Conservation (phyloP, 192 early-diverging fungal genomes). For the Haplosporangium gracile region DNA sequence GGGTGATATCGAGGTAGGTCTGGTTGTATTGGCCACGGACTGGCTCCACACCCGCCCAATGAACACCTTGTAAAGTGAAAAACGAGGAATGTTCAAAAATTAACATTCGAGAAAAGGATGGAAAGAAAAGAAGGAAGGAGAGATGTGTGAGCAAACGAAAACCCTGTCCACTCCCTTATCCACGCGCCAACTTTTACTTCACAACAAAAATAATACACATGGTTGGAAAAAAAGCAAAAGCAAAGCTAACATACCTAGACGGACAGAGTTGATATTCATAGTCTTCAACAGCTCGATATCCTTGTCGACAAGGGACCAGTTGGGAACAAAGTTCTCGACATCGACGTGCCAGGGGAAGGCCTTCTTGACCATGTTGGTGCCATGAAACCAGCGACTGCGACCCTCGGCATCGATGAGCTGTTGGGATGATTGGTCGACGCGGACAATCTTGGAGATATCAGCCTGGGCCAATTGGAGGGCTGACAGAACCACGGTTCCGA, state of each 20-base stretch:
- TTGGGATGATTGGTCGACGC: conserved; percentile 56
- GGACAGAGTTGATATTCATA: conserved; percentile 51
- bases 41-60: conserved; percentile 78
- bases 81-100: background rate
- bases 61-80: conserved; percentile 43
- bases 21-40: conserved; percentile 67
- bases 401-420: conserved; percentile 63
- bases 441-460: conserved; percentile 58
- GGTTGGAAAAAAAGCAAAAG: background rate
- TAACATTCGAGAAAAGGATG: background rate
- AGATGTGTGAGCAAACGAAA: background rate
- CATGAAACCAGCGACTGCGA: conserved; percentile 68
- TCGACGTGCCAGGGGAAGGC: conserved; percentile 60
- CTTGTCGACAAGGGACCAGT: conserved; percentile 59
- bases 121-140: background rate
- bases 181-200: background rate
- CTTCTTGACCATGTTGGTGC: conserved; percentile 73
- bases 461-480: conserved; percentile 15
- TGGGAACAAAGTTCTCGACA: conserved; percentile 58
- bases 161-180: background rate
- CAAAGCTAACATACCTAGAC: conserved; percentile 30
- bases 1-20: conserved; percentile 67
- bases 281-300: conserved; percentile 56
- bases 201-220: background rate
- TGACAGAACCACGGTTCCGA: conserved; percentile 14